Evolutionary conservation across 176 grass and related monocot genomes (phyloP), one percentile per base, ranked within the genome.

Genomic region (Pontederia paniculata): DNA sequence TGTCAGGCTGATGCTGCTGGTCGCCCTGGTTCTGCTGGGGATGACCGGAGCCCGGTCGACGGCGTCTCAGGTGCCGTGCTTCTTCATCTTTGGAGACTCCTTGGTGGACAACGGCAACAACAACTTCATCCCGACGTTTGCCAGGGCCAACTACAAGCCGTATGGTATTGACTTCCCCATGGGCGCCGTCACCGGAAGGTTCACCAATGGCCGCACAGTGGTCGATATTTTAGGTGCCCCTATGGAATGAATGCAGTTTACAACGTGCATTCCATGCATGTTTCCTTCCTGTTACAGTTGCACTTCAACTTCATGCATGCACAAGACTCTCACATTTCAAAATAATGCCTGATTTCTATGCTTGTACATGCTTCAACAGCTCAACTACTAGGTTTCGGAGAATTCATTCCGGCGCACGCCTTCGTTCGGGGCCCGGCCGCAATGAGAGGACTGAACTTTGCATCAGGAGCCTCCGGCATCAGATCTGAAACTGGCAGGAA

Each of bases 21-120:
- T 42, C 25, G 31, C 28, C 17, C 55, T 58, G 8, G 56, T 15
- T 37, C n/a, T 42, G 5, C 14, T 9, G 8, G 56, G 5, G 14
- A 5, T 31, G 5, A 17, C 56, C 10, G 14, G 19, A 45, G 43
- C 59, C 2, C 18, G 37, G 41, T 47, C 7, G 20, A 7, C 3
- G 28, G 4, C 44, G 10, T 52, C 71, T 17, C 78, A 73, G 58
- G 74, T 66, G 25, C 91, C 83, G 16, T 97, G 91, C 76, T 73
- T 97, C 78, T 90, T 89, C 71, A 48, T 97, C 62, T 97, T 97
- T 43, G 91, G 91, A 0, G 91, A 97, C 65, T 90, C 91, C 13
- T 76, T 97, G 55, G 82, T 90, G 22, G 91, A 97, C 71, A 97
- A 84, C 55, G 91, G 91, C 58, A 97, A 97, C 82, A 97, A 97